A percentile compares a stretch with the other conserved stretches of the same genome.
These are phyloP conservation scores for Aspergillus pseudonomiae DNA, from an alignment of 2,329 filamentous ascomycete genomes.

Conservation along the genomic window DNA sequence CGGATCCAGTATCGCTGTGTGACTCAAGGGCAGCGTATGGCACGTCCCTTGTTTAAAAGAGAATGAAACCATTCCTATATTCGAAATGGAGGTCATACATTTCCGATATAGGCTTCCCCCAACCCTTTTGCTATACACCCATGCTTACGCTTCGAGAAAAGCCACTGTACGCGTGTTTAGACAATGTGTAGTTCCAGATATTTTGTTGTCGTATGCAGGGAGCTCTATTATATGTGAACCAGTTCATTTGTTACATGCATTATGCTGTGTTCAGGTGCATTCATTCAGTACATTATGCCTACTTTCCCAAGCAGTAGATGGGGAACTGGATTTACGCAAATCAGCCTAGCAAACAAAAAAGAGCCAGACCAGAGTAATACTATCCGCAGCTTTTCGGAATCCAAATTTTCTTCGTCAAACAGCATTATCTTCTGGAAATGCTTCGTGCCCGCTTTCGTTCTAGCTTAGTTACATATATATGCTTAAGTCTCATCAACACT, in stretches of 20 bases:
- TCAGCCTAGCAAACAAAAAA: background rate
- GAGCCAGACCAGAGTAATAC: background rate
- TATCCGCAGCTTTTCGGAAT: conserved; percentile 11
- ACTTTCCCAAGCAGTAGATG: background rate
- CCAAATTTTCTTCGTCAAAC: conserved; percentile 15
- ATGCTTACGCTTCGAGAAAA: too few relatives aligned
- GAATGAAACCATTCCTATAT: too few relatives aligned
- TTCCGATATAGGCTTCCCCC: too few relatives aligned
- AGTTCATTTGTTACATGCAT: background rate
- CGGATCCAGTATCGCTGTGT: background rate
- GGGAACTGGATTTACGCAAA: background rate
- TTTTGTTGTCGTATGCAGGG: background rate
- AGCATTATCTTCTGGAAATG: conserved; percentile 20
- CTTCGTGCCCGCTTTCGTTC: conserved; percentile 14
- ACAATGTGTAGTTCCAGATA: too few relatives aligned
- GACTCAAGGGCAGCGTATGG: background rate
- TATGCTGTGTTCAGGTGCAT: too few relatives aligned
- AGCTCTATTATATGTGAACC: background rate
- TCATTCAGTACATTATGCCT: background rate
- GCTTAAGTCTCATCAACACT: conserved; percentile 19
- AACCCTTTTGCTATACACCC: too few relatives aligned
- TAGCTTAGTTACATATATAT: conserved; percentile 21
- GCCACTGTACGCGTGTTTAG: too few relatives aligned
- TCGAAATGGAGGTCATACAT: too few relatives aligned
- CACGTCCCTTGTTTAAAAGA: too few relatives aligned